Base-by-base conservation (phyloP, 2,329 filamentous ascomycete genomes). In the Mariannaea elegans region DNA sequence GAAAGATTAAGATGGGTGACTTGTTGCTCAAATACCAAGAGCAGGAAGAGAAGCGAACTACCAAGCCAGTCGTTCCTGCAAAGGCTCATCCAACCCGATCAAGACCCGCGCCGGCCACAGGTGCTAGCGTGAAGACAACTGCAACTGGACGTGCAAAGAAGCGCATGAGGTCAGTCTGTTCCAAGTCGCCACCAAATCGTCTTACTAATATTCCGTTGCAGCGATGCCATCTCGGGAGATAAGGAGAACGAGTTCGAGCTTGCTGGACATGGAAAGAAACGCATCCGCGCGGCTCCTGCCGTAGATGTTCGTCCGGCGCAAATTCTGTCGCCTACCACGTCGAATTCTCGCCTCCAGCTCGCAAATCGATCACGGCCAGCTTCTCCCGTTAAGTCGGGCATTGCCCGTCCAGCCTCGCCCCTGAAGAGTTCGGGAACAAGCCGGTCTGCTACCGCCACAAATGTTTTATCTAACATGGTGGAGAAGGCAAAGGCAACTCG, bases 1-100 rank as follows among this genome's bases (percentile, higher is more conserved):
- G 94, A 60, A 91, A 90, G 71, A 84, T 87, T 62, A 96, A 87
- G 57, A 94, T 99, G 84, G 88, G 88, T 56, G 94, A 97, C 42
- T 82, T 98, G 8, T 75, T 94, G 12, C 72, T 77, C 47, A 86
- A 81, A 65, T 80, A 80, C 65, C 59, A 77, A n/a, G 77, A 81
- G 27, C 76, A 82, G 55, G 78, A 81, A 51, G 75, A 81, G 51
- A 76, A 79, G 49, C 75, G 78, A 68, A 49, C 70, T 6, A 60
- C 73, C 55, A 78, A 79, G 64, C 82, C 83, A 12, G 78, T 82
- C 3, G 79, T 84, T 4, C 81, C 82, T 1, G 77, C 78, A 47
- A 87, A 86, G 72, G 83, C 85, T 65, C 69, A 72, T 29, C 70
- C 73, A 56, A 67, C 66, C 53, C 76, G 72, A 47, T 66, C 69